phyloP scores from a whole-genome alignment of 495 filamentous ascomycete species.

The Lasiosphaeria miniovina region DNA sequence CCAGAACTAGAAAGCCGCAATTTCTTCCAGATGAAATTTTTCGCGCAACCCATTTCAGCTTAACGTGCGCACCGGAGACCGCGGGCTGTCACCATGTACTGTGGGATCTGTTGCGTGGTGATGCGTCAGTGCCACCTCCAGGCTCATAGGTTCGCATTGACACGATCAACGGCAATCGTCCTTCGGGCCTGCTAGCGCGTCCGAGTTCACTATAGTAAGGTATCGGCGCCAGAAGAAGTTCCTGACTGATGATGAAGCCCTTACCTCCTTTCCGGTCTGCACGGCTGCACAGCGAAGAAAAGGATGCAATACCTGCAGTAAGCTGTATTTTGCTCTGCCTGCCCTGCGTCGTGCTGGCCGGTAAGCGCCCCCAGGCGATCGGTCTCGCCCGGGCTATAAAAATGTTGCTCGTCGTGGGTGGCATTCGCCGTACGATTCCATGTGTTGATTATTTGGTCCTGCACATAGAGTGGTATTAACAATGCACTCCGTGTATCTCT shows the following conservation, averaged over 20 bases:
- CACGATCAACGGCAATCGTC: not conserved
- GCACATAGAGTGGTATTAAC: too few relatives aligned
- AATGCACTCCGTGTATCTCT: too few relatives aligned
- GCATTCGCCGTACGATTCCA: too few relatives aligned
- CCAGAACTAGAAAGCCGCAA: constrained; percentile 3
- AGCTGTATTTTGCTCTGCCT: not conserved
- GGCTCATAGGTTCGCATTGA: not conserved
- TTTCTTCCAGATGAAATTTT: constrained; percentile 13
- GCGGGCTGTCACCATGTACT: not conserved
- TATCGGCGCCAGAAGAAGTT: not conserved
- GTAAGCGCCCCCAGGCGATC: too few relatives aligned
- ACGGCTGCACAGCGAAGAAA: not conserved
- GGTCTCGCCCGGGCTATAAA: too few relatives aligned
- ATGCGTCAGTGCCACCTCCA: not conserved
- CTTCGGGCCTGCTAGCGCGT: not conserved
- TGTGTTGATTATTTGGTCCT: too few relatives aligned
- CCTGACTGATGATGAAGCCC: constrained; percentile 5
- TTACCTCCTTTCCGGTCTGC: constrained; percentile 10
- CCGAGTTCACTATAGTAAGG: not conserved
- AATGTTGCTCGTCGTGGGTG: too few relatives aligned
- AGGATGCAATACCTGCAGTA: constrained; percentile 6
- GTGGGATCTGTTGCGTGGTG: too few relatives aligned
- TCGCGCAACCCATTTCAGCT: not conserved
- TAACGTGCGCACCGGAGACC: not conserved
- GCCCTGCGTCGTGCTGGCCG: not conserved